phyloP scores from a whole-genome alignment of 768 basidiomycete genomes.

The Termitomyces eurrhizus region DNA sequence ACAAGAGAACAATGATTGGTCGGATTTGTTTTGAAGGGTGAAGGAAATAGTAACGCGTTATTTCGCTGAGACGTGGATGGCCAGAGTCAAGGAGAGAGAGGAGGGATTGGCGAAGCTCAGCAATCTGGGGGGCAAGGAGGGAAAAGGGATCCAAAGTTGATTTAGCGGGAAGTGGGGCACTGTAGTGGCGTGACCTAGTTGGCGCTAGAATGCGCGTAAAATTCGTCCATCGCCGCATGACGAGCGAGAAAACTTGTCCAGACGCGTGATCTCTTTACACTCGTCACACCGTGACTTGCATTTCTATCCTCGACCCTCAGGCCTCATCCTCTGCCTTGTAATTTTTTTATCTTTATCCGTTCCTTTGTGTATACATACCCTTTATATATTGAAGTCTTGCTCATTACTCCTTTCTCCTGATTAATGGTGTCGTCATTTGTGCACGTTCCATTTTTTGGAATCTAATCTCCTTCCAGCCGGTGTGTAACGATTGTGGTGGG shows the following conservation, averaged over 20 bases:
- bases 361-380: constrained; percentile 14
- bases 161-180: not conserved
- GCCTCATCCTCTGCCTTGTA: constrained; percentile 2
- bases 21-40: constrained; percentile 89
- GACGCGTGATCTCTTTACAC: not conserved
- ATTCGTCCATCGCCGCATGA: constrained; percentile 16
- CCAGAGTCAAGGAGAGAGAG: constrained; percentile 76
- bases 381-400: constrained; percentile 3
- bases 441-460: not conserved
- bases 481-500: constrained; percentile 76
- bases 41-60: constrained; percentile 90
- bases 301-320: constrained; percentile 1
- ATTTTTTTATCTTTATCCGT: constrained; percentile 11
- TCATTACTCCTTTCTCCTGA: not conserved
- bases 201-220: constrained; percentile 8
- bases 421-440: constrained; percentile 10
- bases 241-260: constrained; percentile 3
- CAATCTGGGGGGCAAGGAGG: constrained; percentile 65
- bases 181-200: constrained; percentile 12
- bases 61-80: constrained; percentile 77
- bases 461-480: constrained; percentile 32
- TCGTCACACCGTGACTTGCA: constrained; percentile 13
- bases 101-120: constrained; percentile 62
- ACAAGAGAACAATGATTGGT: constrained; percentile 81
- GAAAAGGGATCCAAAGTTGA: constrained; percentile 58